phyloP scores from a whole-genome alignment of 2,329 filamentous ascomycete genomes.

The Emydomyces testavorans region DNA sequence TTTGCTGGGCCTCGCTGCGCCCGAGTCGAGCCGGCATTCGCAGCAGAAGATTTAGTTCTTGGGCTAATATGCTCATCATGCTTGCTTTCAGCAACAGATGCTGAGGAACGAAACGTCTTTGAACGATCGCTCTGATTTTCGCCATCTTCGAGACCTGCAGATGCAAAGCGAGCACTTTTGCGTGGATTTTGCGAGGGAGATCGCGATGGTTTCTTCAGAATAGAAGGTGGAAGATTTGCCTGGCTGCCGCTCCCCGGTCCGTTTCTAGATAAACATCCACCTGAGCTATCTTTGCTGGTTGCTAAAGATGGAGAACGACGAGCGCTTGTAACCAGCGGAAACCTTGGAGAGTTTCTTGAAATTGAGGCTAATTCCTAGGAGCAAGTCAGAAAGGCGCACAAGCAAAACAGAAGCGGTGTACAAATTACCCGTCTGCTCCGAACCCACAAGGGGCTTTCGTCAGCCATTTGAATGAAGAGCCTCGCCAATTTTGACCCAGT shows the following conservation, averaged over 20 bases:
- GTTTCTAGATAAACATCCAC: background rate
- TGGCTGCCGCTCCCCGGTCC: constrained; percentile 10
- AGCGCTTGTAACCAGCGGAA: background rate
- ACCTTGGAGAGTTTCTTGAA: background rate
- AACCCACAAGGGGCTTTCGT: constrained; percentile 14
- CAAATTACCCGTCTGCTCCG: constrained; percentile 11
- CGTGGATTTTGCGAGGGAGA: constrained; percentile 11
- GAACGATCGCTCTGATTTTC: background rate
- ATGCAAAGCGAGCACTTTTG: constrained; percentile 6
- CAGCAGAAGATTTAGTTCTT: background rate
- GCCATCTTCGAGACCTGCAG: background rate
- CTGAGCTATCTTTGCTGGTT: constrained; percentile 5
- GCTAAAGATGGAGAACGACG: background rate
- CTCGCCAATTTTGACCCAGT: constrained; percentile 31
- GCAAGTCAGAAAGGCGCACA: background rate
- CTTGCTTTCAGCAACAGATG: background rate
- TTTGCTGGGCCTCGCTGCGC: background rate
- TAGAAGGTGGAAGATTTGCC: constrained; percentile 26
- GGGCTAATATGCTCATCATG: background rate
- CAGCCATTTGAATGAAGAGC: constrained; percentile 37
- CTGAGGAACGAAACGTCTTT: background rate
- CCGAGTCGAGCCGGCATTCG: constrained; percentile 17
- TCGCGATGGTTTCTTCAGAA: constrained; percentile 32
- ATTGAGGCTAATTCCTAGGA: constrained; percentile 2
- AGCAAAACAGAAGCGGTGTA: background rate